Percentiles rank a stretch among this genome's conserved stretches.
Conservation (phyloP, 140 eudicot species). For the Cichorium intybus region DNA sequence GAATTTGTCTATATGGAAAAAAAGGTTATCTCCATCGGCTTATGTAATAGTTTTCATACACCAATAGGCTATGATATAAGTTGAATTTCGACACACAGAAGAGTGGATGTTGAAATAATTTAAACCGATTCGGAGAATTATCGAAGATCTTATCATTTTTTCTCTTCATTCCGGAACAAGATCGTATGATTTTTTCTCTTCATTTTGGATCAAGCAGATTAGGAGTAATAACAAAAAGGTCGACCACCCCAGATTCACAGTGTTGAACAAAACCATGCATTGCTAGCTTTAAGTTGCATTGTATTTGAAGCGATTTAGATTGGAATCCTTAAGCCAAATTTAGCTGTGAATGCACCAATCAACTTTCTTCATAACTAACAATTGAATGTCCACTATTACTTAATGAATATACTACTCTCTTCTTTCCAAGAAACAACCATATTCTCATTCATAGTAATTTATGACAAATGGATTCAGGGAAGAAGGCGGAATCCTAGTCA, state of each 20-base stretch:
- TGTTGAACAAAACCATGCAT: background rate
- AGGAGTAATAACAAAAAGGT: background rate
- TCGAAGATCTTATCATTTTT: background rate
- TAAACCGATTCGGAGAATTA: background rate
- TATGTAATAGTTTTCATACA: background rate
- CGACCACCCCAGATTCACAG: background rate
- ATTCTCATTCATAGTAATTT: conserved; percentile 7
- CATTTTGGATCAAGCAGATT: background rate
- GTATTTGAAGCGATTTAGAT: background rate
- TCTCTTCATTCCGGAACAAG: background rate
- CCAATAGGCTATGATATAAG: background rate
- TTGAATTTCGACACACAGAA: background rate
- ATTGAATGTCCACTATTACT: too few relatives aligned
- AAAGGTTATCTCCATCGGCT: background rate
- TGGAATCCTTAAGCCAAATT: background rate
- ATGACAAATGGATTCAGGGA: conserved; percentile 43
- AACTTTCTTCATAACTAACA: background rate
- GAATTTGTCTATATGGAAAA: background rate
- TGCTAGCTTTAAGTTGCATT: background rate
- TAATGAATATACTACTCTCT: too few relatives aligned
- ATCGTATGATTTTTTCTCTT: background rate
- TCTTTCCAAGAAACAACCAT: too few relatives aligned
- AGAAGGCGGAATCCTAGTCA: conserved; percentile 59
- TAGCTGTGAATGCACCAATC: background rate
- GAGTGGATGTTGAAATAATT: conserved; percentile 2